Evolutionary conservation across 1,284 basidiomycete species (phyloP), one percentile per base, ranked within the genome.

Genomic region (Cutaneotrichosporon curvatum): DNA sequence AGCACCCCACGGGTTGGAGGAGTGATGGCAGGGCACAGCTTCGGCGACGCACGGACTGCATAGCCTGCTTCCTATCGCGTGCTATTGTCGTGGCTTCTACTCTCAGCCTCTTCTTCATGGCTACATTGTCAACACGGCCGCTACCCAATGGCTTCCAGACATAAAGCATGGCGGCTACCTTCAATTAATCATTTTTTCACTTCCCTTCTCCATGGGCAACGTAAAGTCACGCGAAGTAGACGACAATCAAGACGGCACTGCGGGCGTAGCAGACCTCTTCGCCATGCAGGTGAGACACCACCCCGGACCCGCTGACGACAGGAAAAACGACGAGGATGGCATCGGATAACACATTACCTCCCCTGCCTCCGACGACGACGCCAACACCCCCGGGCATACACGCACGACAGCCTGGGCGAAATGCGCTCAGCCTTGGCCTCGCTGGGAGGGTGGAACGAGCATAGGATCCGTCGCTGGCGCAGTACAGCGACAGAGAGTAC

Each of bases 401-500:
- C 45, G 20, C 22, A 50, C 18, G 58, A 60, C 41, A 56, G 57
- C 18, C 42, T 59, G 21, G 58, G 50, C 21, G 51, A 53, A 40
- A 52, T 50, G 47, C 51, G 60, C 40, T 43, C 42, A 19, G 44
- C 31, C 15, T 51, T 62, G 11, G 43, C 56, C 6, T 52, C 55
- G 0, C 51, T 60, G 53, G 60, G 58, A 20, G 60, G 60, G 14
- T 62, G 60, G 60, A 35, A 57, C 41, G 41, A 43, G 41, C n/a
- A n/a, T n/a, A n/a, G n/a, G n/a, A n/a, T n/a, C n/a, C n/a, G n/a
- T n/a, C n/a, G n/a, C n/a, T n/a, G n/a, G n/a, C n/a, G n/a, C n/a
- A n/a, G n/a, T n/a, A n/a, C n/a, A n/a, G n/a, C n/a, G n/a, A n/a
- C n/a, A n/a, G n/a, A n/a, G n/a, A n/a, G n/a, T n/a, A n/a, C n/a